Evolutionary conservation across 805 yeast species (phyloP).

Genomic region (Wickerhamiella hasegawae): DNA sequence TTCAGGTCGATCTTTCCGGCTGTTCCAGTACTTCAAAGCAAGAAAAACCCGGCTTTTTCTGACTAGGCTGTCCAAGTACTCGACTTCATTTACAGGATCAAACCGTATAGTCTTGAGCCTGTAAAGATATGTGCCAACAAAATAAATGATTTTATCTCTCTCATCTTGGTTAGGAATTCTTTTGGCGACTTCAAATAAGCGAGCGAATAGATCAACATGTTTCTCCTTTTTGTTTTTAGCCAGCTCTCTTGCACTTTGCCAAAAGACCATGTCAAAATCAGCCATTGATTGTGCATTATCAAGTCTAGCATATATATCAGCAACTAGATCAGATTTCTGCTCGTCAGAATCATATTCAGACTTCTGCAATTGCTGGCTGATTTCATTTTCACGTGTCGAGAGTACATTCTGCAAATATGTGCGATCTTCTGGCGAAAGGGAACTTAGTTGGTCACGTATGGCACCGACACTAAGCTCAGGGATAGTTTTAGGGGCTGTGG

Average conservation of each 20-base stretch:
- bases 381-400: not conserved
- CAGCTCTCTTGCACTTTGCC: constrained; percentile 4
- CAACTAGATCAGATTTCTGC: not conserved
- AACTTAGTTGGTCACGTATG: not conserved
- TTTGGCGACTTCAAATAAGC: constrained; percentile 14
- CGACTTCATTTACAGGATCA: constrained; percentile 17
- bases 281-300: not conserved
- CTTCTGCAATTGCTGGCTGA: not conserved
- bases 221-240: constrained; percentile 1
- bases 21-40: constrained; percentile 12
- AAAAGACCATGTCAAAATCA: not conserved
- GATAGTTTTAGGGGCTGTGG: not conserved
- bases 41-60: constrained; percentile 6
- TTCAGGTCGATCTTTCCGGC: constrained; percentile 9
- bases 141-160: constrained; percentile 5
- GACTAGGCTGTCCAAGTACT: constrained; percentile 13
- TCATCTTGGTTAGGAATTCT: constrained; percentile 1
- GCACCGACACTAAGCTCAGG: not conserved
- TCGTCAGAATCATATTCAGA: too few relatives aligned
- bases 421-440: not conserved
- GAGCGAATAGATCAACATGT: constrained; percentile 7
- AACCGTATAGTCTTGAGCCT: constrained; percentile 11
- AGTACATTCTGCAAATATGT: not conserved
- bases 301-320: not conserved
- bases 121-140: constrained; percentile 11